Base-by-base conservation (phyloP, 139 green algal species). In the Gonium pectorale region DNA sequence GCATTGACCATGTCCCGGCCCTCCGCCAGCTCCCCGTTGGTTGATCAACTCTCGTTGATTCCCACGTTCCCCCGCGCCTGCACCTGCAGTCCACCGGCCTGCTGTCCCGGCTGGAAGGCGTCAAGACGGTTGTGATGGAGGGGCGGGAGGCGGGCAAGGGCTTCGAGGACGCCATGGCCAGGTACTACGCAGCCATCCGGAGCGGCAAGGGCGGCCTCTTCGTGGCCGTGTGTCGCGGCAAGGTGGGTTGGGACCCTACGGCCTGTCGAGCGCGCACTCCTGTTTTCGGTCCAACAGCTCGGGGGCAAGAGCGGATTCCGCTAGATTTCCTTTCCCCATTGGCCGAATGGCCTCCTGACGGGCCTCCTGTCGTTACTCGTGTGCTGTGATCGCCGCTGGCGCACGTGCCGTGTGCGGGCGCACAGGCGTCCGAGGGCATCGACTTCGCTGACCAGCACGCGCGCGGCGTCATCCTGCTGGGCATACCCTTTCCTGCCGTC, bases 391-490 rank as follows among this genome's bases (percentile, higher is more conserved):
- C n/a, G n/a, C n/a, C n/a, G n/a, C n/a, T n/a, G n/a, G n/a, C n/a
- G n/a, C n/a, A n/a, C n/a, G n/a, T n/a, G n/a, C n/a, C n/a, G n/a
- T n/a, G n/a, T n/a, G n/a, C n/a, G n/a, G n/a, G n/a, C n/a, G n/a
- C n/a, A 3, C 89, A 98, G 96, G 96, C 96, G 7, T 98, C 93
- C 11, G 97, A 99, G 88, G 97, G 97, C 17, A 95, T 99, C 38
- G 96, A 99, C 88, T 99, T 99, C 91, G 92, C 95, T 7, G 95
- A 99, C 84, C 89, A 86, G 46, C 92, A 95, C 46, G 97, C 97
- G 1, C 88, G 97, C 6, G 94, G 89, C 6, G 97, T 99, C 40
- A 91, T 99, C 26, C 81, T 99, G 13, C 85, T 99, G 49, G 97
- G 97, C 77, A 97, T 99, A 35, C 97, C 97, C 29, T 99, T 95